phyloP scores from a whole-genome alignment of 164 flowering plant species.

The grape (Vitis vinifera) region ASM3070453v1 NC_081812.1:15049001-15049500 shows the following conservation, averaged over 20 bases:
- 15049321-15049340: conserved; percentile 57
- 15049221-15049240: conserved; percentile 43
- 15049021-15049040: conserved; percentile 47
- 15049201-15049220: conserved; percentile 59
- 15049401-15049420: conserved; percentile 44
- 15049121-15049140: conserved; percentile 56
- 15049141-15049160: conserved; percentile 54
- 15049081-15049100: conserved; percentile 49
- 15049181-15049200: conserved; percentile 62
- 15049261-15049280: conserved; percentile 53
- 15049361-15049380: conserved; percentile 55
- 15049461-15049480: conserved; percentile 63
- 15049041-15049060: conserved; percentile 53
- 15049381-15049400: conserved; percentile 65
- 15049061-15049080: conserved; percentile 54
- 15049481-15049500: conserved; percentile 49
- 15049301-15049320: conserved; percentile 53
- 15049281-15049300: conserved; percentile 61
- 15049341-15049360: conserved; percentile 50
- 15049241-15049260: conserved; percentile 20
- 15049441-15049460: conserved; percentile 56
- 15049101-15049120: conserved; percentile 63
- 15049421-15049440: conserved; percentile 43
- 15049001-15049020: conserved; percentile 55
- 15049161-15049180: conserved; percentile 69